Base-by-base conservation (phyloP, 2,329 filamentous ascomycete species). In the Tolypocladium pustulatum region DNA sequence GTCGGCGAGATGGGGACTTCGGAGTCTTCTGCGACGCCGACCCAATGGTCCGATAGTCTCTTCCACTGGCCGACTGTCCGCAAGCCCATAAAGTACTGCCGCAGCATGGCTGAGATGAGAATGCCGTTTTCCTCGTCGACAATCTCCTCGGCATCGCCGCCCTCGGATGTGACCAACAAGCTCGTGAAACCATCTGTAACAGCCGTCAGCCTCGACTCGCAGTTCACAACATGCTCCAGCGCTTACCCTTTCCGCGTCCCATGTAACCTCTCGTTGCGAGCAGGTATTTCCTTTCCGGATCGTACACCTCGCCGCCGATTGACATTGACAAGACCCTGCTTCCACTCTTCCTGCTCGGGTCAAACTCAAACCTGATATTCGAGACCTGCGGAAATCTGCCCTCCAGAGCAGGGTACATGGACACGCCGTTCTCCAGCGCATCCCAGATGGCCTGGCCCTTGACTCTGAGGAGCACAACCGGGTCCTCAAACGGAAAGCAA, bases 401-500 rank as follows among this genome's bases (percentile, higher is more conserved):
- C 72, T 97, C 92, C 0, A 93, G 79, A 0, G 91, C 90, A 0
- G 91, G 92, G 62, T 94, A 89, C 65, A 84, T 81, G 49, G 85
- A 87, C 0, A 97, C 86, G 0, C 87, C 85, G 65, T 96, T 96
- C 71, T 96, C 91, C 2, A 96, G 72, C 0, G 91, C 91, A n/a
- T 85, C 86, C 66, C 86, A 78, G 37, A 97, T 83, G 1, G 86
- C 88, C 65, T 84, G 78, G 0, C 92, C 92, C 0, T 77, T 84
- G 5, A 91, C 79, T 38, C 81, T 82, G 60, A 96, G 77, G 4
- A 95, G 83, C 0, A 96, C 87, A 1, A 92, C 88, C 0, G 91
- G 91, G 63, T 96, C 91, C 68, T 96, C 91, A 65, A 97, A 96
- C 0, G 92, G 92, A 64, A 96, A 96, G 68, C 90, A 96, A 56